Evolutionary conservation across 768 basidiomycete species (phyloP).

Genomic region (Sarcodon sp.): DNA sequence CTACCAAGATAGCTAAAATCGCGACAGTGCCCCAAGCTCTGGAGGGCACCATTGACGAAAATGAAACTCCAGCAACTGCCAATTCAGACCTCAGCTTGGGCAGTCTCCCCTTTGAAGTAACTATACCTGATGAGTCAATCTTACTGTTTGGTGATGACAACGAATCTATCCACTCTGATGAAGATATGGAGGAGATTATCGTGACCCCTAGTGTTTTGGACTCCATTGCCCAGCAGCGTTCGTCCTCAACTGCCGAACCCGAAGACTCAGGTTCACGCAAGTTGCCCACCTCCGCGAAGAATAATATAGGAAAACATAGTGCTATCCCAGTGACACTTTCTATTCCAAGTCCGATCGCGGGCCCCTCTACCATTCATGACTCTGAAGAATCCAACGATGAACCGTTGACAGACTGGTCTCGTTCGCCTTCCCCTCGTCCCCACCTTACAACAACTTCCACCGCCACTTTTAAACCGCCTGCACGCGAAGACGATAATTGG

Average conservation of each 20-base stretch:
- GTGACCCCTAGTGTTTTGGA: not conserved
- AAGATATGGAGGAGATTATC: conserved; percentile 29
- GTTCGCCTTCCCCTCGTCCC: conserved; percentile 21
- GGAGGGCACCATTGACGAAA: no score
- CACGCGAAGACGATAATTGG: conserved; percentile 31
- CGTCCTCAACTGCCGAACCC: not conserved
- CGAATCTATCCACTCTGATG: conserved; percentile 13
- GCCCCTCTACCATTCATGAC: no score
- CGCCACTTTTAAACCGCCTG: conserved; percentile 6
- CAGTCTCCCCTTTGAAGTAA: no score
- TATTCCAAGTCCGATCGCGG: no score
- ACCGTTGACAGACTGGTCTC: conserved; percentile 22
- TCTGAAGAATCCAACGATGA: conserved; percentile 10
- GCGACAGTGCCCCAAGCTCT: not conserved
- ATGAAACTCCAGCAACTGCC: no score
- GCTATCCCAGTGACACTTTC: not conserved
- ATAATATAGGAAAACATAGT: no score
- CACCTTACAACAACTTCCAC: conserved; percentile 3
- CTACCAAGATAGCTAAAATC: not conserved
- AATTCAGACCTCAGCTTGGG: no score
- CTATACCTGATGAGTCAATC: no score
- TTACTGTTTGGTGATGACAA: conserved; percentile 5
- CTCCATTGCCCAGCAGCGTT: no score
- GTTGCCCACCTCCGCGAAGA: not conserved
- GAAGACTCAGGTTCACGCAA: not conserved